These are phyloP conservation scores for Penstemon eatonii DNA, from an alignment of 257 asterid genomes.

Conservation along the genomic window DNA sequence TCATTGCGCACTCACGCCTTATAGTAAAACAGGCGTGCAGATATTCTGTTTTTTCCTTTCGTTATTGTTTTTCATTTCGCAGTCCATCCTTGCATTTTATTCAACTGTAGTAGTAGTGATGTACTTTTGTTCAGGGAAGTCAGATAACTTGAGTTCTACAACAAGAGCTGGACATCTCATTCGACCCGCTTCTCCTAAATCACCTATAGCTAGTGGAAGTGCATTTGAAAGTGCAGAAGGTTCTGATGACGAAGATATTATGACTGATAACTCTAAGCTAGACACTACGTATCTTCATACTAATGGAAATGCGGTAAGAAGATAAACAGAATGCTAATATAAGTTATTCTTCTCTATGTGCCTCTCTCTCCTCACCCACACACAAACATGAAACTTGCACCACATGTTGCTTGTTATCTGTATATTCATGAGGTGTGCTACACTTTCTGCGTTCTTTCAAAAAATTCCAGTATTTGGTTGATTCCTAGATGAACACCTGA, in stretches of 20 bases:
- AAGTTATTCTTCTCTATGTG: constrained; percentile 20
- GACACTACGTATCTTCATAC: constrained; percentile 62
- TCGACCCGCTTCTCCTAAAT: constrained; percentile 85
- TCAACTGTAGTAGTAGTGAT: constrained; percentile 13
- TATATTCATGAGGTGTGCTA: constrained; percentile 4
- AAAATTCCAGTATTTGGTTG: constrained; percentile 2
- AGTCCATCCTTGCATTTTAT: background rate
- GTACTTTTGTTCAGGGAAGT: constrained; percentile 36
- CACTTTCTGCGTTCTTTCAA: background rate
- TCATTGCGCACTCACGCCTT: background rate
- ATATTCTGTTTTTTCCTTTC: background rate
- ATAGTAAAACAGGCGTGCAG: background rate
- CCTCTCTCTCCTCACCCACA: constrained; percentile 16
- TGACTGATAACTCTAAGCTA: constrained; percentile 52
- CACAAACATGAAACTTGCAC: constrained; percentile 8
- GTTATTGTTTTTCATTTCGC: background rate
- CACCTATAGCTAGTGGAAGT: constrained; percentile 86
- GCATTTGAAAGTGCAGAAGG: constrained; percentile 94
- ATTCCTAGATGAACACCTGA: constrained; percentile 30
- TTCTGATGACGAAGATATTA: constrained; percentile 84
- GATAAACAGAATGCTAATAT: constrained; percentile 16
- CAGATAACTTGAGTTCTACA: constrained; percentile 33
- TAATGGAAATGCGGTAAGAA: constrained; percentile 71
- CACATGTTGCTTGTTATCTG: constrained; percentile 8
- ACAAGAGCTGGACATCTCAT: constrained; percentile 55